A percentile compares a stretch with the other conserved stretches of the same genome.
phyloP scores from a whole-genome alignment of 1,284 basidiomycete species.

The Ganoderma resinaceum region DNA sequence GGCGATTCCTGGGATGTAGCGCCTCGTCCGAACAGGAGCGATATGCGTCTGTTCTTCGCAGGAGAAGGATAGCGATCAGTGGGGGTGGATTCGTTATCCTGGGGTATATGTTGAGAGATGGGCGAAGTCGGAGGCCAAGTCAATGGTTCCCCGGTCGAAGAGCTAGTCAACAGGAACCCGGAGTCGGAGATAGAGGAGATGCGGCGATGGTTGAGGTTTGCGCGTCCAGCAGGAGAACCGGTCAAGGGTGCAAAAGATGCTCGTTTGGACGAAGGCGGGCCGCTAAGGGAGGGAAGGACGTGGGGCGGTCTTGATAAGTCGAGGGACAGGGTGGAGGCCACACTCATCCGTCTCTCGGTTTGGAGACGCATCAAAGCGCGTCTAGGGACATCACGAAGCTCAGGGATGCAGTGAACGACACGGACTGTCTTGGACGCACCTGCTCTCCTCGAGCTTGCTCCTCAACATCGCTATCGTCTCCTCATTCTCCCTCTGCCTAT shows the following conservation, averaged over 20 bases:
- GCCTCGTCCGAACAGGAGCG: slow-evolving; percentile 58
- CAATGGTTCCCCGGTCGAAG: slow-evolving; percentile 23
- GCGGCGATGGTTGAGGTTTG: slow-evolving; percentile 70
- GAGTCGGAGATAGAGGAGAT: slow-evolving; percentile 73
- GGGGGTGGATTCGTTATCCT: slow-evolving; percentile 26
- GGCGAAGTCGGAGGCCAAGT: slow-evolving; percentile 34
- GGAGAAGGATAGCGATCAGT: slow-evolving; percentile 31
- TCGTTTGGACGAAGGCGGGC: slow-evolving; percentile 64
- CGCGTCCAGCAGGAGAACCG: slow-evolving; percentile 53
- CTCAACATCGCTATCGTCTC: slow-evolving; percentile 83
- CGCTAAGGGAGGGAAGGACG: slow-evolving; percentile 44
- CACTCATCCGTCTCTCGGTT: slow-evolving; percentile 77
- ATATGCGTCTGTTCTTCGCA: slow-evolving; percentile 52
- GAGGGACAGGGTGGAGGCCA: slow-evolving; percentile 51
- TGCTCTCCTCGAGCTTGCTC: slow-evolving; percentile 90
- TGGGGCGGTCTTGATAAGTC: slow-evolving; percentile 59
- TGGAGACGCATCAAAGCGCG: slow-evolving; percentile 92
- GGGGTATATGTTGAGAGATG: slow-evolving; percentile 37
- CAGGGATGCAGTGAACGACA: not conserved
- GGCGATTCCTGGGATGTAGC: slow-evolving; percentile 41
- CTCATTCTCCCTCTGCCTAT: slow-evolving; percentile 77
- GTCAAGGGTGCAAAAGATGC: slow-evolving; percentile 76
- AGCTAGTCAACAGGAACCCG: slow-evolving; percentile 37
- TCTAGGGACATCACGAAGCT: slow-evolving; percentile 45
- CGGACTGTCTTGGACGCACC: slow-evolving; percentile 51